Evolutionary conservation across 768 basidiomycete species (phyloP).

Genomic region (Tylopilus balloui): DNA sequence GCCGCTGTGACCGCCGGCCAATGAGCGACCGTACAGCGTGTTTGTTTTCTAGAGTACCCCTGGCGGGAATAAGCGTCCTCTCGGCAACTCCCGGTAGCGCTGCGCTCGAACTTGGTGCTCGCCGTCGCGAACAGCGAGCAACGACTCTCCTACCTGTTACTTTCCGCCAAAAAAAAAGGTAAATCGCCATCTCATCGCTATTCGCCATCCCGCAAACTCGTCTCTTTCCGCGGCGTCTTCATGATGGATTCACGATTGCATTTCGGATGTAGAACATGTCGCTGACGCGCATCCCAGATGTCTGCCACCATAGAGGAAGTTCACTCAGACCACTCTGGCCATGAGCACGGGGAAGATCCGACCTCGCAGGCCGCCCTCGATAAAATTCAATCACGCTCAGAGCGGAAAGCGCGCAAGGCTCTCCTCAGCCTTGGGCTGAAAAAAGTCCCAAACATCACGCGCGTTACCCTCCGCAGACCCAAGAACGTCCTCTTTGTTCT

Average conservation of each 20-base stretch:
- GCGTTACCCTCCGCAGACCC: constrained; percentile 90
- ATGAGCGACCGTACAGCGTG: no score
- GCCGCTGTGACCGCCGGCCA: not conserved
- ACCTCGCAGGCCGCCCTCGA: constrained; percentile 81
- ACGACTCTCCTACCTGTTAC: constrained; percentile 14
- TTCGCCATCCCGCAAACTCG: not conserved
- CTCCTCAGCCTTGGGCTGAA: constrained; percentile 88
- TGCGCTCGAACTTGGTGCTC: constrained; percentile 22
- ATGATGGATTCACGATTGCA: constrained; percentile 28
- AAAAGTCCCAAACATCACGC: constrained; percentile 87
- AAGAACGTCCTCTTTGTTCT: constrained; percentile 97
- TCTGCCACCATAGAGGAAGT: constrained; percentile 78
- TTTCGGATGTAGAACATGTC: constrained; percentile 29
- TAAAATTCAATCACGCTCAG: constrained; percentile 91
- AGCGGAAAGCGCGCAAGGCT: constrained; percentile 94
- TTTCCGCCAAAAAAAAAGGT: constrained; percentile 23
- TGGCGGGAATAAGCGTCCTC: constrained; percentile 1
- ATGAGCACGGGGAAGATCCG: constrained; percentile 75
- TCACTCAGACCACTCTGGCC: constrained; percentile 73
- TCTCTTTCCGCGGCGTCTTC: not conserved
- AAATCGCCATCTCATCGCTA: not conserved
- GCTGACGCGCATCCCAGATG: constrained; percentile 46
- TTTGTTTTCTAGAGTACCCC: no score
- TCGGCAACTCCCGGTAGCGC: constrained; percentile 28
- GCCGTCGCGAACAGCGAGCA: constrained; percentile 35